Base-by-base conservation (phyloP, 441 rosid species). In the Pelargonium myrrhifolium region DNA sequence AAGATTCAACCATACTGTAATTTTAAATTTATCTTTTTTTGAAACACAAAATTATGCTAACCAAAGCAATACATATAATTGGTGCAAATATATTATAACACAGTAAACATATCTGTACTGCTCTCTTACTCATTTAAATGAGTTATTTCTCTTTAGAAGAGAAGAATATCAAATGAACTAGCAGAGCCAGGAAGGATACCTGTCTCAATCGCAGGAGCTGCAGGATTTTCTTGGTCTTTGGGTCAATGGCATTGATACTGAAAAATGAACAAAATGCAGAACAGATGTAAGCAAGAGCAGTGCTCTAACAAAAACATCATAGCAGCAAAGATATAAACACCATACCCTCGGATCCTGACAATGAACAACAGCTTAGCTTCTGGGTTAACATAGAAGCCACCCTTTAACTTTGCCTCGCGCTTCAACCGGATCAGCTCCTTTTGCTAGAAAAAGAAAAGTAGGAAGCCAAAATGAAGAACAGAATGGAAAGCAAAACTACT, bases 201-300 rank as follows among this genome's bases (percentile, higher is more conserved):
- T 86, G 95, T 76, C 92, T 78, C 71, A 91, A 71, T 56, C 93
- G 89, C 55, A 90, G 56, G 18, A 85, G 89, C 83, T 86, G 90
- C 78, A 90, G 72, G 51, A 90, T 88, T 64, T 83, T 89, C 70
- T 83, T 87, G 6, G 91, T 82, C 79, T 84, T 84, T 0, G 96
- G 96, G 74, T 91, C 80, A 80, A 91, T 87, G 2, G 96, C 96
- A 62, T 90, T 90, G 82, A 88, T 89, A 69, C 97, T 87, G 77
- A 62, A 61, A 37, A 7, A 5, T 0, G 28, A 51, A 51, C 24
- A 9, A 58, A 17, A 58, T 5, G 4, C 12, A 55, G 9, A 28
- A 26, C 9, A 21, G 4, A 3, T 4, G 5, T 9, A 1, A 31
- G 3, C 14, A 45, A 10, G 11, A 47, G n/a, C 14, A 14, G 21